These are phyloP conservation scores for Gypsophila paniculata DNA, from an alignment of 179 eudicot species.

Conservation along the genomic window DNA sequence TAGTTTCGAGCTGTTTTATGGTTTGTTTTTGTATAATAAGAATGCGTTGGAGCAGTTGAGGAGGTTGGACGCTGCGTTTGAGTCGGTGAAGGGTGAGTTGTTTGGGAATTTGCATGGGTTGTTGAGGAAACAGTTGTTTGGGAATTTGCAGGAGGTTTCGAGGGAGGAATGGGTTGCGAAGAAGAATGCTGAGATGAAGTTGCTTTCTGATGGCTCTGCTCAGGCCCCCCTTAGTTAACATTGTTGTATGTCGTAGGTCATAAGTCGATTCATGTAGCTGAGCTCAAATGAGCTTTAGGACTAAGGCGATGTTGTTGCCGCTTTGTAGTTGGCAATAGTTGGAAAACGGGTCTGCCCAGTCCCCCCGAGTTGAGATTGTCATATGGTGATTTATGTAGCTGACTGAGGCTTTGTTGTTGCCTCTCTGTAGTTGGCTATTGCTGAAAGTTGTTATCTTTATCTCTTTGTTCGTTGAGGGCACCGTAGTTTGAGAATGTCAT, in stretches of 20 bases:
- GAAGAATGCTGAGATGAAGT: conserved; percentile 26
- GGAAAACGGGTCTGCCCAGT: neutral
- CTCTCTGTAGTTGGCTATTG: neutral
- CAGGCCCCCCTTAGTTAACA: neutral
- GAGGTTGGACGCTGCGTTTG: conserved; percentile 70
- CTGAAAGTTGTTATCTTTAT: neutral
- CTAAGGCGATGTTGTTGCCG: neutral
- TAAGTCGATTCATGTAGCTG: too few species aligned
- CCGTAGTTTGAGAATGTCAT: too few species aligned
- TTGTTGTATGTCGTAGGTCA: neutral
- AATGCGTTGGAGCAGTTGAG: conserved; percentile 79
- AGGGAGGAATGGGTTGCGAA: conserved; percentile 18
- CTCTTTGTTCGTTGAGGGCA: too few species aligned
- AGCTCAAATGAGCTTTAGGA: neutral
- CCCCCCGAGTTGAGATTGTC: too few species aligned
- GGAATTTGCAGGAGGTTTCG: conserved; percentile 19
- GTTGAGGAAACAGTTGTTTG: conserved; percentile 67
- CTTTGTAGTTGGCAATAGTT: neutral
- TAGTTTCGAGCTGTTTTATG: conserved; percentile 84
- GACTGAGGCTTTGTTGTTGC: neutral
- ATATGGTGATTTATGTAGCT: too few species aligned
- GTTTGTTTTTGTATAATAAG: conserved; percentile 76
- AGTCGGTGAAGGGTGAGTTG: conserved; percentile 65
- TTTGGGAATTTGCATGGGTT: conserved; percentile 72
- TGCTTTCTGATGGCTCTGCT: conserved; percentile 28